Base-by-base conservation (phyloP, 345 rosid species). In the Melaleuca alternifolia region DNA sequence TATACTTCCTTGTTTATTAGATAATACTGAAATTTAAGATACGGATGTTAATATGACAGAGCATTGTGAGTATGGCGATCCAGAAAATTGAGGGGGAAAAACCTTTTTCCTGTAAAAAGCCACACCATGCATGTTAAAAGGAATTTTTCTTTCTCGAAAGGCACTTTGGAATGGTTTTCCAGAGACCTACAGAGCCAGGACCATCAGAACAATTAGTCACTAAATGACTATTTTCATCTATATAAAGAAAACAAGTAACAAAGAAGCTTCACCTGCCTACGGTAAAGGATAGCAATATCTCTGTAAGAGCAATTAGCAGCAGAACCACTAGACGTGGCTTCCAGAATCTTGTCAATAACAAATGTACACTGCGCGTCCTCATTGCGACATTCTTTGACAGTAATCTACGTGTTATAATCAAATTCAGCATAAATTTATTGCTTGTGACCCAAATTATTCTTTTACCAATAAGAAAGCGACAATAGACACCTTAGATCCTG, bases 91-190 rank as follows among this genome's bases (percentile, higher is more conserved):
- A 37, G 33, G 81, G 81, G 48, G 81, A 24, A 37, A 56, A 84
- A 88, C 99, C 99, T 97, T 96, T 93, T 96, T 97, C 92, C 99
- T 92, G 88, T 97, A 97, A 89, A 96, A 94, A 87, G 98, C 98
- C 53, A 96, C 98, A 83, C 98, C 98, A 87, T 97, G 99, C 91
- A 93, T 86, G 54, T 97, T 97, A 89, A 97, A 97, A 62, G 99
- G 99, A 91, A 97, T 93, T 88, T 94, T 97, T 89, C 99, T 94
- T 86, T 94, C 93, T 26, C 98, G 98, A 86, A 96, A 94, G 51
- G 94, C 93, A 81, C 88, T 90, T 92, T 97, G 99, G 86, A 97
- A 95, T 76, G 91, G 88, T 92, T 93, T 97, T 84, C 99, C 99
- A 85, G 98, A 94, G 88, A 97, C 95, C 98, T 97, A 89, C 41